These are phyloP conservation scores for Diaporthe eres DNA, from an alignment of 2,329 filamentous ascomycete genomes.

Conservation along the genomic window DNA sequence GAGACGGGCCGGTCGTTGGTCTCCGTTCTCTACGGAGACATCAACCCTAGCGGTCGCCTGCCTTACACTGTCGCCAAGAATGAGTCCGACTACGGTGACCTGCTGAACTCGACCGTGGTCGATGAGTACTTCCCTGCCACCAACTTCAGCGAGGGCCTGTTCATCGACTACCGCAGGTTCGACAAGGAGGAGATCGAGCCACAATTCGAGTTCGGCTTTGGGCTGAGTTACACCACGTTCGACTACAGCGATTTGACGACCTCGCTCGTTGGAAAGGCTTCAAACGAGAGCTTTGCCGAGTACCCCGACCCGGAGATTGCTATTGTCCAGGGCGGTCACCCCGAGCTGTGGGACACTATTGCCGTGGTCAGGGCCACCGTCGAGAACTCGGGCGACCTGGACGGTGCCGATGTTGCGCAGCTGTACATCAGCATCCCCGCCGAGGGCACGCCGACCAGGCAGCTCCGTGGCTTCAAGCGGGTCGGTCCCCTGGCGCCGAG, in stretches of 20 bases:
- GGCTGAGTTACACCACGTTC: conserved; percentile 70
- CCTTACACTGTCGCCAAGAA: conserved; percentile 73
- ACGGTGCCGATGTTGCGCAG: conserved; percentile 62
- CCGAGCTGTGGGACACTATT: conserved; percentile 63
- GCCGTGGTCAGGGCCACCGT: conserved; percentile 56
- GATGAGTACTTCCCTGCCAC: conserved; percentile 66
- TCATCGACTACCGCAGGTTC: conserved; percentile 69
- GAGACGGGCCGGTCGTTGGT: conserved; percentile 70
- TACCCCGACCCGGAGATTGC: conserved; percentile 56
- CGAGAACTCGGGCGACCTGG: conserved; percentile 57
- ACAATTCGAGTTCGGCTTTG: conserved; percentile 70
- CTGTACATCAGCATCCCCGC: conserved; percentile 64
- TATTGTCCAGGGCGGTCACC: conserved; percentile 59
- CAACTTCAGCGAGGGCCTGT: conserved; percentile 65
- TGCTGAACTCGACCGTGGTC: conserved; percentile 58
- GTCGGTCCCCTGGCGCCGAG: conserved; percentile 59
- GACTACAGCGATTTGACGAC: conserved; percentile 58
- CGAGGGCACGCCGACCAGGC: conserved; percentile 61
- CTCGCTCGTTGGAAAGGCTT: conserved; percentile 56
- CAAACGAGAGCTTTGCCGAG: conserved; percentile 58
- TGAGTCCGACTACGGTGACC: conserved; percentile 67
- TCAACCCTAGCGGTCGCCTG: conserved; percentile 69
- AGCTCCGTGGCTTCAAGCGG: conserved; percentile 78
- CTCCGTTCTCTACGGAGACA: conserved; percentile 69
- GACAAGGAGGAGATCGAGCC: conserved; percentile 63